A percentile compares a stretch with the other conserved stretches of the same genome.
Conservation (phyloP, 2,329 filamentous ascomycete species). For the Intubia oerlemansii region DNA sequence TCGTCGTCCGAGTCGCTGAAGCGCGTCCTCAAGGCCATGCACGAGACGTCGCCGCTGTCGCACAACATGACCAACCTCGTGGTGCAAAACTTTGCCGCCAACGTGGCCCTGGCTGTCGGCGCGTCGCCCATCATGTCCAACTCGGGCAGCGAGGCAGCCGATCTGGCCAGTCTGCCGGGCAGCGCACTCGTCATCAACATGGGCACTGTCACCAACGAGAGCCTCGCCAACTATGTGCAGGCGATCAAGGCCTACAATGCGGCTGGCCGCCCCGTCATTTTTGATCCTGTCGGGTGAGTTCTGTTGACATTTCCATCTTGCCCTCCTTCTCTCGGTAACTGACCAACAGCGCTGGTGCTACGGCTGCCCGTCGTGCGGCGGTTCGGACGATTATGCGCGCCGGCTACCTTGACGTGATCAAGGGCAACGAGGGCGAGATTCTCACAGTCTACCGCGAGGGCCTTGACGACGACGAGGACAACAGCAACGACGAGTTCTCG, state of each 20-base stretch:
- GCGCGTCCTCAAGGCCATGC: conserved; percentile 37
- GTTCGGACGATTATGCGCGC: conserved; percentile 47
- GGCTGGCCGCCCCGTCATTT: conserved; percentile 51
- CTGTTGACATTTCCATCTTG: background rate
- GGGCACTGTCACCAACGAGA: conserved; percentile 69
- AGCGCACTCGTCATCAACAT: conserved; percentile 82
- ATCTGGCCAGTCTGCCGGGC: conserved; percentile 49
- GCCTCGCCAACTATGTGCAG: conserved; percentile 46
- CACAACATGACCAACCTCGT: conserved; percentile 98
- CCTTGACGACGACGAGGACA: conserved; percentile 7
- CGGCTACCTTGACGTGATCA: conserved; percentile 74
- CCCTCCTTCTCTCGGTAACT: background rate
- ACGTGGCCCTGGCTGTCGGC: conserved; percentile 66
- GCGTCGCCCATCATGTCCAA: conserved; percentile 90
- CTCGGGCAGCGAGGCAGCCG: conserved; percentile 59
- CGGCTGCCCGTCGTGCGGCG: conserved; percentile 46
- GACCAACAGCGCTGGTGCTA: conserved; percentile 49
- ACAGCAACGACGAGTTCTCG: conserved; percentile 5
- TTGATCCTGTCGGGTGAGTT: conserved; percentile 67
- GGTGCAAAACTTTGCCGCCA: conserved; percentile 87
- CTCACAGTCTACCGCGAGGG: conserved; percentile 41
- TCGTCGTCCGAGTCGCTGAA: conserved; percentile 8
- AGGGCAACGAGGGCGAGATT: conserved; percentile 86
- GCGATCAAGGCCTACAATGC: conserved; percentile 68
- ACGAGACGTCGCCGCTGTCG: conserved; percentile 45